These are phyloP conservation scores for Coemansia guatemalensis DNA, from an alignment of 192 early-diverging fungal genomes.

Conservation along the genomic window DNA sequence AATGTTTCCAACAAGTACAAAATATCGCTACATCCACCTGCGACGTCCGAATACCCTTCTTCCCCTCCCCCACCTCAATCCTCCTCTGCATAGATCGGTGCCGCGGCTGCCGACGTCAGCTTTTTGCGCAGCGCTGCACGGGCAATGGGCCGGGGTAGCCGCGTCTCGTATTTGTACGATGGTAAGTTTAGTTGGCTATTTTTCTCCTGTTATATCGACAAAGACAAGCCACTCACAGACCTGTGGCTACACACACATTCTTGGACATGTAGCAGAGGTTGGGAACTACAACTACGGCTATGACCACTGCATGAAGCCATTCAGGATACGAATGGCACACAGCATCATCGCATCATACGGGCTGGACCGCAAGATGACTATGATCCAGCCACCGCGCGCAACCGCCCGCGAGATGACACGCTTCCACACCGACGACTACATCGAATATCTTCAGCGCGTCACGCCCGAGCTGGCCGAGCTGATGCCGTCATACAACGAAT, in stretches of 20 bases:
- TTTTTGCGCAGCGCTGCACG: background rate
- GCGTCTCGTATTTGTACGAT: constrained; percentile 62
- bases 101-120: background rate
- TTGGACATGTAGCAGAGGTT: constrained; percentile 49
- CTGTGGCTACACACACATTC: background rate
- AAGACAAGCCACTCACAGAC: background rate
- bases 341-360: constrained; percentile 91
- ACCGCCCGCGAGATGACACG: constrained; percentile 87
- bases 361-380: constrained; percentile 87
- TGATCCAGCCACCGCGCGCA: constrained; percentile 74
- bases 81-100: background rate
- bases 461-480: constrained; percentile 73
- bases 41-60: background rate
- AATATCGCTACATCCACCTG: background rate
- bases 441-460: constrained; percentile 79
- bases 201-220: background rate
- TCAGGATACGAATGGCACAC: constrained; percentile 91
- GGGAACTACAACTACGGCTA: constrained; percentile 86
- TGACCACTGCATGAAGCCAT: constrained; percentile 98
- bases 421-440: constrained; percentile 94
- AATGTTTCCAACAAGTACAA: background rate
- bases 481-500: constrained; percentile 58
- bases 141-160: constrained; percentile 17
- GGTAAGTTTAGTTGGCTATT: constrained; percentile 10
- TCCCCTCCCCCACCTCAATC: background rate